phyloP scores from a whole-genome alignment of 257 asterid genomes.

The Petrea volubilis region DNA sequence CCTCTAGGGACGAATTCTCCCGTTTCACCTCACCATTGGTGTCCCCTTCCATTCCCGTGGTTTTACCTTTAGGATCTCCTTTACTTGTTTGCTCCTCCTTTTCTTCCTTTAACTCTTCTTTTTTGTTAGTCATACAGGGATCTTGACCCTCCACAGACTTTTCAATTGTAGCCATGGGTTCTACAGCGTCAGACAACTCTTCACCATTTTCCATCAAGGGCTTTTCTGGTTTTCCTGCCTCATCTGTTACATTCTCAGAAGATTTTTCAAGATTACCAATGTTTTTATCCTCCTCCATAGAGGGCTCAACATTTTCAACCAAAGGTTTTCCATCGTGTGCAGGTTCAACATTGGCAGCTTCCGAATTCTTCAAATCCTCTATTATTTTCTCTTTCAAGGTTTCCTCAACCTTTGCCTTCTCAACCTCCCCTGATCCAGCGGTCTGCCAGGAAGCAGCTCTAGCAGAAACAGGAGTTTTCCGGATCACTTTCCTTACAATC shows the following conservation, averaged over 20 bases:
- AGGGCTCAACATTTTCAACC: slow-evolving; percentile 18
- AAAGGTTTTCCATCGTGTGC: slow-evolving; percentile 19
- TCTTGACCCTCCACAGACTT: slow-evolving; percentile 32
- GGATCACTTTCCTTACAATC: slow-evolving; percentile 47
- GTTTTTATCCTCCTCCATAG: slow-evolving; percentile 22
- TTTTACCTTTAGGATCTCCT: slow-evolving; percentile 26
- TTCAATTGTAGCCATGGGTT: slow-evolving; percentile 18
- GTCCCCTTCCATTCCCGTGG: slow-evolving; percentile 34
- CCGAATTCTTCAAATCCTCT: slow-evolving; percentile 17
- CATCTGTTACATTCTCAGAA: slow-evolving; percentile 23
- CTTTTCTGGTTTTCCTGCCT: slow-evolving; percentile 15
- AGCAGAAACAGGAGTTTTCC: slow-evolving; percentile 30
- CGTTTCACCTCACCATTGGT: slow-evolving; percentile 34
- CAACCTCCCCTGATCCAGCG: slow-evolving; percentile 23
- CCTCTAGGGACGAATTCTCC: slow-evolving; percentile 42
- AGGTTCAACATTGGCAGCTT: slow-evolving; percentile 22
- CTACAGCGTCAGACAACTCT: slow-evolving; percentile 23
- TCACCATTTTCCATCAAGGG: slow-evolving; percentile 19
- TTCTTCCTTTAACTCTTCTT: slow-evolving; percentile 28
- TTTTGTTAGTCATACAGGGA: slow-evolving; percentile 21
- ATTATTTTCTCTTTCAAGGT: not conserved
- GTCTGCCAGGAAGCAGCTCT: slow-evolving; percentile 26
- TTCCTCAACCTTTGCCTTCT: slow-evolving; percentile 14
- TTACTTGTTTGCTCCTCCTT: slow-evolving; percentile 21
- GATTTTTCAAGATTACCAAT: slow-evolving; percentile 21